Evolutionary conservation across 164 flowering plant genomes (phyloP), one percentile per base, ranked within the genome.

Genomic region (Pachysandra terminalis): DNA sequence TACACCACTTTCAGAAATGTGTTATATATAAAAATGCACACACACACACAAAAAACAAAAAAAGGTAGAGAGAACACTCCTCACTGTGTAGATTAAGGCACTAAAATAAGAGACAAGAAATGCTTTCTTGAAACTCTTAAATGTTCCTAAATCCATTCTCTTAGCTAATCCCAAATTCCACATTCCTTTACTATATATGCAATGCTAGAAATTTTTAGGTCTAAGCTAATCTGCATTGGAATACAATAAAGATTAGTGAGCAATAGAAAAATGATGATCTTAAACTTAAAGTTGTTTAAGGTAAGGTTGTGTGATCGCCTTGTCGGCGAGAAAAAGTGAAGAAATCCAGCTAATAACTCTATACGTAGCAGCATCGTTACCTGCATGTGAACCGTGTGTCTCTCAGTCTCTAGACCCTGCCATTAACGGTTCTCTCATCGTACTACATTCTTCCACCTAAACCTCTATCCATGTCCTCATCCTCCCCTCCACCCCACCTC

Each of bases 331-430:
- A 57, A 65, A 80, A 7, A 63, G 28, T 71, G 69, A 74, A 74
- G 71, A 70, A 72, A 62, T 75, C 67, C 74, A 80, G 81, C 79
- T 69, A 68, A 60, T 28, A 32, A 45, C 26, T 22, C 21, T 56
- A 71, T 77, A 77, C 76, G 71, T 78, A 74, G 83, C 80, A 67
- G 62, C 59, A 51, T 51, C 74, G 59, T 62, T 35, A 40, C 57
- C 28, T 80, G 87, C 85, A 82, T 82, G 82, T 58, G 56, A 48
- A 74, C 81, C 80, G 73, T 63, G 81, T 74, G 82, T 81, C 81
- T 79, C 59, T 72, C 64, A 22, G 48, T 28, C 5, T 27, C 19
- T 40, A 63, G 16, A 37, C 17, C 64, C 69, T 68, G 63, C 40
- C n/a, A 51, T 32, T 62, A 64, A 64, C 67, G 54, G 74, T 66